These are phyloP conservation scores for Aspergillus hortae DNA, from an alignment of 2,329 filamentous ascomycete genomes.

Conservation along the genomic window DNA sequence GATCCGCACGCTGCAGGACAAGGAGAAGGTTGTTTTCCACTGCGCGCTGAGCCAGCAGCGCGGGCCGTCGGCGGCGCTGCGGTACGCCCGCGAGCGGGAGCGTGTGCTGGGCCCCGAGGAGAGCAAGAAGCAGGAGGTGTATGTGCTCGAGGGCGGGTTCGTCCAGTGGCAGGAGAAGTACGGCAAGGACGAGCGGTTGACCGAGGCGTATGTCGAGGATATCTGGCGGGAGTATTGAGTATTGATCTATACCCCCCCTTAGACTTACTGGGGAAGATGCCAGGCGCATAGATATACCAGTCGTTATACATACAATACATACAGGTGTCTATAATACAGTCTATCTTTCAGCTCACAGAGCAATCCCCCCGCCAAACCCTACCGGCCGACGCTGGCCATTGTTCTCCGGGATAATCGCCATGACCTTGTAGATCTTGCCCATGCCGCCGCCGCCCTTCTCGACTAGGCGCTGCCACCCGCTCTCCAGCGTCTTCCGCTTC, in stretches of 20 bases:
- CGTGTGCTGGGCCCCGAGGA: conserved; percentile 44
- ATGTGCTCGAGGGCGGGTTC: conserved; percentile 80
- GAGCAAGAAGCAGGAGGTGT: conserved; percentile 63
- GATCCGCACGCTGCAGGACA: conserved; percentile 70
- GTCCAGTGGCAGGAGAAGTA: conserved; percentile 80
- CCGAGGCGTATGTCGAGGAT: conserved; percentile 79
- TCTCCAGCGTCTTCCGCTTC: conserved; percentile 61
- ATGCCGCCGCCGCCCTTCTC: conserved; percentile 80
- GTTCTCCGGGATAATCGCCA: conserved; percentile 85
- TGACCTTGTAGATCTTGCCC: conserved; percentile 90
- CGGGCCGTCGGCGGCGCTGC: conserved; percentile 77
- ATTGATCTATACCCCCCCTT: not conserved
- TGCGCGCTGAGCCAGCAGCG: conserved; percentile 89
- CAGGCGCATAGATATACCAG: not conserved
- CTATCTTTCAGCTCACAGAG: conserved; percentile 1
- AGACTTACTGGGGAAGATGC: not conserved
- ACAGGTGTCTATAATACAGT: not conserved
- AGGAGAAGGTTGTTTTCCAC: conserved; percentile 87
- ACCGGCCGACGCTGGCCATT: conserved; percentile 71
- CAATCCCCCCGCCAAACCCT: conserved; percentile 75
- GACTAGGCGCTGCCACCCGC: conserved; percentile 76
- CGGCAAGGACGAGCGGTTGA: conserved; percentile 74
- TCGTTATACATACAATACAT: not conserved
- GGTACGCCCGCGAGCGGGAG: conserved; percentile 65
- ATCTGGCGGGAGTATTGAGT: conserved; percentile 64